Conservation (phyloP, 352 stramenopile species). For the Globisporangium nagaii region DNA sequence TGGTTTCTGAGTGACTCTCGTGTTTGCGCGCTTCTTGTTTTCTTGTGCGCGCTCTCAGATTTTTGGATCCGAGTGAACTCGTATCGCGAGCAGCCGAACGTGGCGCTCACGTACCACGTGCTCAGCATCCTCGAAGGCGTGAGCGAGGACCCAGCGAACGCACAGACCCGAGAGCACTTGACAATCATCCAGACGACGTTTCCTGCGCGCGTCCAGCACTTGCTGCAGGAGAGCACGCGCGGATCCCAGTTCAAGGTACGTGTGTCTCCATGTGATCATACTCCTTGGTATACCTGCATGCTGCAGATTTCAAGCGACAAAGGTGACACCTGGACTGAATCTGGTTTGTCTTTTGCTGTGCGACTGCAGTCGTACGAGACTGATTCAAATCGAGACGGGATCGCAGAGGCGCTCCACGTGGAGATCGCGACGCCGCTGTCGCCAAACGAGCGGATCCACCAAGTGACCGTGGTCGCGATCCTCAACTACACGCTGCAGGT, state of each 20-base stretch:
- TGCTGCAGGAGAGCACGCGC: slow-evolving; percentile 33
- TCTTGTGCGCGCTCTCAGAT: slow-evolving; percentile 18
- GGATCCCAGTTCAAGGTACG: slow-evolving; percentile 35
- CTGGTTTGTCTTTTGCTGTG: background rate
- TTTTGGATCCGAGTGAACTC: slow-evolving; percentile 59
- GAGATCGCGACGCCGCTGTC: slow-evolving; percentile 38
- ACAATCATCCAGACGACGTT: slow-evolving; percentile 45
- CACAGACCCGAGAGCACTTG: slow-evolving; percentile 9
- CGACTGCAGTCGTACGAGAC: slow-evolving; percentile 28
- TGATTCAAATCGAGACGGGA: slow-evolving; percentile 45
- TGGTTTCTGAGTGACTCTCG: background rate
- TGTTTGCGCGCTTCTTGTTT: slow-evolving; percentile 2
- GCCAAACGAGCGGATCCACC: slow-evolving; percentile 39
- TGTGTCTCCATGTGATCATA: too few relatives aligned
- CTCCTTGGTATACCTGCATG: too few relatives aligned
- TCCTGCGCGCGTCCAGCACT: slow-evolving; percentile 27
- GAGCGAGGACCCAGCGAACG: slow-evolving; percentile 8
- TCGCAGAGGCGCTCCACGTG: slow-evolving; percentile 51
- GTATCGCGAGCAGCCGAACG: slow-evolving; percentile 57
- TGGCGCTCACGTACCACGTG: slow-evolving; percentile 55
- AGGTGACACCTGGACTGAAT: too few relatives aligned
- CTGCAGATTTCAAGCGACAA: too few relatives aligned
- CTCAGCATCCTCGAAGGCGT: slow-evolving; percentile 56
- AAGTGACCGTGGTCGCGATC: slow-evolving; percentile 38
- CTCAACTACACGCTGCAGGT: slow-evolving; percentile 61